These are phyloP conservation scores for Coemansia sp. DNA, from an alignment of 192 early-diverging fungal species.

Conservation along the genomic window DNA sequence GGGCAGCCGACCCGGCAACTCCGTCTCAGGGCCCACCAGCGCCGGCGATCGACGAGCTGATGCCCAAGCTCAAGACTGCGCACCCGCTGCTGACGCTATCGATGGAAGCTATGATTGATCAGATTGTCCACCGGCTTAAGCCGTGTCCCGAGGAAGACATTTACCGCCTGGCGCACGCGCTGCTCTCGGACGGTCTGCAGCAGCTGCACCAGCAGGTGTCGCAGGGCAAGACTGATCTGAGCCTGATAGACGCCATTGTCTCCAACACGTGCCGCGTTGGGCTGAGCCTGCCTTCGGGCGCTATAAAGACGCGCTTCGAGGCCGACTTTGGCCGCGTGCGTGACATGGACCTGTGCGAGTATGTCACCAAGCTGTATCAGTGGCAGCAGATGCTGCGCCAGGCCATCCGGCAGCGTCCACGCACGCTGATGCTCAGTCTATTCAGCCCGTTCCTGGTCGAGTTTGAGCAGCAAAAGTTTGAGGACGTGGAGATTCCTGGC, in stretches of 20 bases:
- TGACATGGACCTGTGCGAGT: slow-evolving; percentile 70
- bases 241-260: slow-evolving; percentile 32
- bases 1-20: slow-evolving; percentile 7
- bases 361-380: slow-evolving; percentile 79
- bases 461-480: slow-evolving; percentile 98
- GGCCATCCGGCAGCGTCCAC: slow-evolving; percentile 77
- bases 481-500: slow-evolving; percentile 98
- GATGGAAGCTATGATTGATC: slow-evolving; percentile 99
- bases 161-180: slow-evolving; percentile 88
- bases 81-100: slow-evolving; percentile 90
- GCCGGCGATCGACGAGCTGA: slow-evolving; percentile 84
- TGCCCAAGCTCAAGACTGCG: slow-evolving; percentile 90
- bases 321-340: slow-evolving; percentile 89
- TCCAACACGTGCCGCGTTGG: slow-evolving; percentile 82
- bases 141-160: slow-evolving; percentile 96
- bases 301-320: slow-evolving; percentile 69
- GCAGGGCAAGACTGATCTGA: slow-evolving; percentile 16
- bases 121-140: slow-evolving; percentile 90
- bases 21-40: slow-evolving; percentile 2
- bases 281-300: slow-evolving; percentile 74
- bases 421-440: slow-evolving; percentile 76
- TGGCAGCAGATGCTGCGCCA: slow-evolving; percentile 95
- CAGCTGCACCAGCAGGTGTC: slow-evolving; percentile 45
- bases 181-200: slow-evolving; percentile 87
- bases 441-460: slow-evolving; percentile 92